A percentile compares a stretch with the other conserved stretches of the same genome.
phyloP scores from a whole-genome alignment of 2,329 filamentous ascomycete species.

The Fusarium gaditjirri region DNA sequence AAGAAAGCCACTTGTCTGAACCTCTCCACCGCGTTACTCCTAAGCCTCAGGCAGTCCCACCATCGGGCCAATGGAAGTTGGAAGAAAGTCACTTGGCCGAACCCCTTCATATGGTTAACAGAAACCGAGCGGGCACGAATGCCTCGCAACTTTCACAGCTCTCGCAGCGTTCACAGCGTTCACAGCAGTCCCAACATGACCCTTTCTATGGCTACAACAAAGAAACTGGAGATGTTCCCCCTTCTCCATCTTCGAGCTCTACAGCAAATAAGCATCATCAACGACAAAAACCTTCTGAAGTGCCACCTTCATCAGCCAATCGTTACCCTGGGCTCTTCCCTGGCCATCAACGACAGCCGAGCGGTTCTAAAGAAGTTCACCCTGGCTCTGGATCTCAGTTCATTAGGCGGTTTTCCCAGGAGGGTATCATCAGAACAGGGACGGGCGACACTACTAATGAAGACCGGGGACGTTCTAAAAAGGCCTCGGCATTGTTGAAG shows the following conservation, averaged over 20 bases:
- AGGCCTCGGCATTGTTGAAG: constrained; percentile 61
- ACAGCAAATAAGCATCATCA: constrained; percentile 29
- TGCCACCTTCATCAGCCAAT: constrained; percentile 63
- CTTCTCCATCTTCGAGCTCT: constrained; percentile 22
- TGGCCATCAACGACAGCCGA: constrained; percentile 33
- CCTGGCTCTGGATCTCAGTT: constrained; percentile 28
- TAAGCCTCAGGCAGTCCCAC: constrained; percentile 52
- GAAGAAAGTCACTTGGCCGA: constrained; percentile 64
- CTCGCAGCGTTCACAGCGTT: constrained; percentile 10
- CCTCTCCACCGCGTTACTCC: constrained; percentile 54
- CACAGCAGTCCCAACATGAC: constrained; percentile 46
- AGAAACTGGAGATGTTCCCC: constrained; percentile 57
- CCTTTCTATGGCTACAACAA: constrained; percentile 52
- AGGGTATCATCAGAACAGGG: constrained; percentile 50
- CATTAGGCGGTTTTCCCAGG: constrained; percentile 20
- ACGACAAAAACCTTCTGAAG: constrained; percentile 48
- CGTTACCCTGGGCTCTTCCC: constrained; percentile 62
- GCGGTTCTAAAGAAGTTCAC: constrained; percentile 18
- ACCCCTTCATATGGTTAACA: constrained; percentile 54
- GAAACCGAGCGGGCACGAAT: constrained; percentile 49
- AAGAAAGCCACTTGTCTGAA: constrained; percentile 65
- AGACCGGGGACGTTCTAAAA: constrained; percentile 51
- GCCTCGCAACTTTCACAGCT: constrained; percentile 22
- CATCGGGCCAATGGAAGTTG: constrained; percentile 60
- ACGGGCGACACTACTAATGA: constrained; percentile 33